Base-by-base conservation (phyloP, 2,329 filamentous ascomycete species). In the Elsinoe batatas region DNA sequence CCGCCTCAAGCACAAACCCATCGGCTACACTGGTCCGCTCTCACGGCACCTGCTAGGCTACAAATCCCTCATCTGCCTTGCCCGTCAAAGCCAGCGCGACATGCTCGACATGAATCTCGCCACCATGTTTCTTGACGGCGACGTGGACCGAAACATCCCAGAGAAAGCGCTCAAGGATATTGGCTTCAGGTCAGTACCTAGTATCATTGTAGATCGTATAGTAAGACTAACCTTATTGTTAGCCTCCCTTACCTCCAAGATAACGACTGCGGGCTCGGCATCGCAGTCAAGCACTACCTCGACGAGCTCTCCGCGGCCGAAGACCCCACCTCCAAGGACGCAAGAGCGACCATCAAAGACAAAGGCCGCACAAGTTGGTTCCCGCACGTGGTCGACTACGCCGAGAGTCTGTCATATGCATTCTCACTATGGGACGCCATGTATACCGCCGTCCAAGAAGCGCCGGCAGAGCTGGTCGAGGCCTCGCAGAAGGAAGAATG, bases 21-120 rank as follows among this genome's bases (percentile, higher is more conserved):
- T 91, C 62, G 93, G 93, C 30, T 98, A 96, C 71, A 96, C 91
- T 1, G 93, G 93, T 0, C 91, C 93, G 1, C 78, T 98, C 1
- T 95, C 90, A 75, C 85, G 93, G 69, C 90, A 91, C 62, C 77
- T 96, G 53, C 78, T 98, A 40, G 84, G 83, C 22, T 98, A 91
- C 74, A 87, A 89, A 58, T 91, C 89, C 1, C 77, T 97, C 57
- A 83, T 89, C 38, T 85, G 85, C 1, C 82, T 87, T 38, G 84
- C 96, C 20, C 85, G 91, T 37, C 82, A 85, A 60, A 82, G 84
- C 33, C 78, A 95, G 60, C 82, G 93, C 47, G 90, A 95, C 67
- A 73, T 97, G 35, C 74, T 93, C 12, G 93, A 98, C 71, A 86
- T 89, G 40, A 81, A 91, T 60, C 76, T 91, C 17, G 84, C 84